Base-by-base conservation (phyloP, 2,329 filamentous ascomycete genomes). In the Metarhizium robertsii region DNA sequence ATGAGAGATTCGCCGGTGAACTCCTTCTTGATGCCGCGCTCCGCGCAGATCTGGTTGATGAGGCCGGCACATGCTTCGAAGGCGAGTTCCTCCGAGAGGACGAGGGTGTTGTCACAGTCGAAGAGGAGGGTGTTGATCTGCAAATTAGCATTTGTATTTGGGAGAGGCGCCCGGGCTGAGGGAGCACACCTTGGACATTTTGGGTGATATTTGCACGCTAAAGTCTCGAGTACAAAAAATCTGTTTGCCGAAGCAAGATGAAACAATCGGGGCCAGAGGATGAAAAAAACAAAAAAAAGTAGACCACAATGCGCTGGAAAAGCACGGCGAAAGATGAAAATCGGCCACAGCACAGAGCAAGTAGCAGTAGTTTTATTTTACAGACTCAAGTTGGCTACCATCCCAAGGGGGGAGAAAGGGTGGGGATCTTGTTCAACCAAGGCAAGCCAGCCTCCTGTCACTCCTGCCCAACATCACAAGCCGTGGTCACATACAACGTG, bases 61-160 rank as follows among this genome's bases (percentile, higher is more conserved):
- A 96, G 84, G 58, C 89, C 87, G 66, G 91, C 89, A 73, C 90
- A 95, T 62, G 89, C 91, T 75, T 92, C 89, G 71, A 96, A 95
- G 69, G 91, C 91, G 64, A 95, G 81, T 66, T 88, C 85, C 77
- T 96, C 92, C 54, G 90, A 95, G 65, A 94, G 84, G 69, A 94
- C 90, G 70, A 96, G 89, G 61, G 91, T 96, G 81, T 96, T 96
- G 82, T 96, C 82, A 73, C 81, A 85, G 71, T 90, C 87, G 71
- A 90, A 87, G 64, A 90, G 80, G 67, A 90, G 76, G 61, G 86
- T 81, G 55, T 78, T 88, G 73, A 89, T 86, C 69, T 73, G 45
- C 6, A 30, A 30, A 30, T 48, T 13, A 48, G 45, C 25, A 48
- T 30, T 25, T 6, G 14, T 40, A 16, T 51, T 20, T 36, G 4